A percentile compares a stretch with the other conserved stretches of the same genome.
phyloP scores from a whole-genome alignment of 768 basidiomycete species.

The Rickenella mellea region DNA sequence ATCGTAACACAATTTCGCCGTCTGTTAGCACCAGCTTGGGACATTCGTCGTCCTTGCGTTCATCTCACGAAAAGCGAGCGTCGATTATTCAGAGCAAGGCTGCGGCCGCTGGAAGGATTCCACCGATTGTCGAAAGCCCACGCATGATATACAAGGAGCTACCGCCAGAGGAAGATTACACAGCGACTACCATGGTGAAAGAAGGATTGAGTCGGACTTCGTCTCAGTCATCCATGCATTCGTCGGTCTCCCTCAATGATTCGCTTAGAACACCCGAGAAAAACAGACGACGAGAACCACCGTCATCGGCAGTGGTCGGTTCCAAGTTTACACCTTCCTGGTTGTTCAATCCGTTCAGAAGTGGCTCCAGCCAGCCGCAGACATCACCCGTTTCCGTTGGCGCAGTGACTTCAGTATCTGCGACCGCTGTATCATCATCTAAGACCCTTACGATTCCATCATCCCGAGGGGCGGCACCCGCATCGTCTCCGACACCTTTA shows the following conservation, averaged over 20 bases:
- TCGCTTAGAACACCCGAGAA: constrained; percentile 26
- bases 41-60: constrained; percentile 23
- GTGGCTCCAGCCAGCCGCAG: constrained; percentile 52
- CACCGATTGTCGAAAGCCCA: constrained; percentile 68
- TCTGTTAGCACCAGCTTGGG: constrained; percentile 27
- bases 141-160: constrained; percentile 38
- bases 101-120: constrained; percentile 35
- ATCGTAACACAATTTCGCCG: constrained; percentile 32
- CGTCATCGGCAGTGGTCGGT: constrained; percentile 11
- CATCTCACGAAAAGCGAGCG: constrained; percentile 31
- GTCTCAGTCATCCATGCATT: constrained; percentile 61
- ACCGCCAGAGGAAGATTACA: constrained; percentile 31
- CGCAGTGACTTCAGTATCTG: constrained; percentile 22
- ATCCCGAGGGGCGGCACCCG: constrained; percentile 11
- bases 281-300: constrained; percentile 11
- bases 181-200: constrained; percentile 1
- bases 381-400: constrained; percentile 46
- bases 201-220: neutral
- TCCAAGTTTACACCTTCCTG: constrained; percentile 69
- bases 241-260: constrained; percentile 40
- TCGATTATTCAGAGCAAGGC: constrained; percentile 39
- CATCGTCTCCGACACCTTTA: constrained; percentile 19
- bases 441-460: constrained; percentile 13
- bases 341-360: constrained; percentile 71
- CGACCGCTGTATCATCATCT: constrained; percentile 11